Evolutionary conservation across 371 early-diverging fungal genomes (phyloP).

Genomic region (Apophysomyces trapeziformis): DNA sequence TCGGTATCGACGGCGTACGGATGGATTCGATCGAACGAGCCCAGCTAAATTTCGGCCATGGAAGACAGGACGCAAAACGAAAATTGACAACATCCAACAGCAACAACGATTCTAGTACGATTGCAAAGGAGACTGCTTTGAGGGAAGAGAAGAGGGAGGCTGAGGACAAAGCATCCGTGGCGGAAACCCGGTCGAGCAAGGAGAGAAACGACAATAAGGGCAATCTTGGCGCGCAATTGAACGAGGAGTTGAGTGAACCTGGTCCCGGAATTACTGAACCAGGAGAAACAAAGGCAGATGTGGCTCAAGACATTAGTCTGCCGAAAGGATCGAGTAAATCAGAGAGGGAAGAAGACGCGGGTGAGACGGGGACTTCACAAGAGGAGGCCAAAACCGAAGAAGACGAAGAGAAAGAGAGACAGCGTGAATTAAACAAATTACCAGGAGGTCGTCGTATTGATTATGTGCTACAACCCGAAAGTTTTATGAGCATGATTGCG

Average conservation of each 20-base stretch:
- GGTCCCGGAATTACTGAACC: conserved; percentile 41
- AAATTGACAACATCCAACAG: not conserved
- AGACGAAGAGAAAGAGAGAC: conserved; percentile 22
- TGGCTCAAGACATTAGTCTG: conserved; percentile 40
- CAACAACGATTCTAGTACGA: not conserved
- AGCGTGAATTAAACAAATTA: conserved; percentile 22
- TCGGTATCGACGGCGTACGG: conserved; percentile 46
- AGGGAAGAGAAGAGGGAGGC: not conserved
- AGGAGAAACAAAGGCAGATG: conserved; percentile 35
- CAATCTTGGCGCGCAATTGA: conserved; percentile 35
- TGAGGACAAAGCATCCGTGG: not conserved
- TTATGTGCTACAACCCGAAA: conserved; percentile 51
- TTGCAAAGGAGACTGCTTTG: not conserved
- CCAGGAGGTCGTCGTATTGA: conserved; percentile 45
- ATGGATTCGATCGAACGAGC: conserved; percentile 31
- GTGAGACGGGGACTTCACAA: not conserved
- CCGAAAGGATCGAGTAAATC: conserved; percentile 1
- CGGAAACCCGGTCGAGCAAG: not conserved
- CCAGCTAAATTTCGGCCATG: conserved; percentile 12
- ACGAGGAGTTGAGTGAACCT: conserved; percentile 41
- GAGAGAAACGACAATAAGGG: conserved; percentile 12
- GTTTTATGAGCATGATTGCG: conserved; percentile 56
- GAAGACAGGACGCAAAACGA: not conserved
- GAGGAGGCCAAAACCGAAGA: conserved; percentile 16
- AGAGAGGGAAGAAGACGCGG: conserved; percentile 11